Evolutionary conservation across 31 red algal species (phyloP), one percentile per base, ranked within the genome.

Genomic region (Porphyra umbilicalis): DNA sequence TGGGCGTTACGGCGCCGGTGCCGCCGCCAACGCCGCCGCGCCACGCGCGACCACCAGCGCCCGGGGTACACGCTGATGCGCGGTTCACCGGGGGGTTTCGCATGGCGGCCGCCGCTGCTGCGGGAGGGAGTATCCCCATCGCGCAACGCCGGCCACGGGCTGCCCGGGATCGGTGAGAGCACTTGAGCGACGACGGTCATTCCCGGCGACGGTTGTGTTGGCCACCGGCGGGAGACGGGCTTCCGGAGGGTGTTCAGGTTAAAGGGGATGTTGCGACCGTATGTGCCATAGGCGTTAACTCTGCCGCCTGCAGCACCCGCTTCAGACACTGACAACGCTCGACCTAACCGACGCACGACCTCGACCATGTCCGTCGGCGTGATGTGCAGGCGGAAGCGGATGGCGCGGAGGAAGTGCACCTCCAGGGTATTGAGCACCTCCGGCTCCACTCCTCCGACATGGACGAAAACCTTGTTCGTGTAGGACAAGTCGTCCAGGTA

Each of bases 401-500:
- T 35, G 31, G 36, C 83, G 31, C 75, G 32, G 25, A 89, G 80
- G n/a, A 89, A 77, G 32, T 35, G 33, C 36, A 82, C 35, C 76
- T 98, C 95, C 33, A 98, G 86, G 15, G 77, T 37, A 78, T 98
- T 98, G 77, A 98, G 42, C 79, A 95, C 95, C 36, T 39, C 79
- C 11, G 84, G 18, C n/a, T 79, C 76, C 68, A 98, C 67, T 16
- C 95, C 95, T 37, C 86, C 92, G 40, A 95, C 95, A 35, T 80
- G 76, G 29, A 92, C 92, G 83, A 95, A 98, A 79, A 95, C 92
- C 39, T 78, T 89, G 83, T 98, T 98, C 34, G 87, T 90, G 68
- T 90, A 93, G 38, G 90, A 86, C 68, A 90, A 82, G 76, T 98
- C 95, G 79, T 98, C 95, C 77, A 95, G 74, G 77, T 92, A 93